Evolutionary conservation across 192 early-diverging fungal genomes (phyloP).

Genomic region (Phycomyces nitens): DNA sequence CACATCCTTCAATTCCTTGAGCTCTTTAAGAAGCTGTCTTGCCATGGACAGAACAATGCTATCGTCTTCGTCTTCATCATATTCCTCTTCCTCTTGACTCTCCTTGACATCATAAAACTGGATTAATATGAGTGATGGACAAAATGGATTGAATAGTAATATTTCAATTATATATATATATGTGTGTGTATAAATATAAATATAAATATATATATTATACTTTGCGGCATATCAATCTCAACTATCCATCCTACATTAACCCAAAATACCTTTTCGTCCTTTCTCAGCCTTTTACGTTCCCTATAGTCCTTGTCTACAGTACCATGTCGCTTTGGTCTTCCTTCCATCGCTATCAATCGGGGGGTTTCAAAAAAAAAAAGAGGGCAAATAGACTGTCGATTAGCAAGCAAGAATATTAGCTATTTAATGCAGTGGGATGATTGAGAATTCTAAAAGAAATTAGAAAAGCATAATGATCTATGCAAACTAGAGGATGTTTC

Average conservation of each 20-base stretch:
- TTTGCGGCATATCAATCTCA: background rate
- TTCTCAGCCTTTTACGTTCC: slow-evolving; percentile 23
- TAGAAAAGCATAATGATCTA: too few relatives aligned
- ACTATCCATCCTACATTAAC: background rate
- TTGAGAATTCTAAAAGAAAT: too few relatives aligned
- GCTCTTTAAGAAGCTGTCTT: slow-evolving; percentile 5
- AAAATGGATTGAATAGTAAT: too few relatives aligned
- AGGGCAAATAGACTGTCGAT: background rate
- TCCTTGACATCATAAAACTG: background rate
- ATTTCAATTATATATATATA: too few relatives aligned
- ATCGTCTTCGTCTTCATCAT: background rate
- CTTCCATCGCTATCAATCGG: slow-evolving; percentile 9
- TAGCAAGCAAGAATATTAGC: too few relatives aligned
- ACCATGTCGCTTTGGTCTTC: slow-evolving; percentile 25
- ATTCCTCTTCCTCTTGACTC: background rate
- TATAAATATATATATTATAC: background rate
- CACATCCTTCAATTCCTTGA: slow-evolving; percentile 14
- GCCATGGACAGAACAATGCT: background rate
- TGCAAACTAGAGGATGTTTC: too few relatives aligned
- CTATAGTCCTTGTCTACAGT: slow-evolving; percentile 21
- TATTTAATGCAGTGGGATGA: too few relatives aligned
- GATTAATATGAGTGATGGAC: too few relatives aligned
- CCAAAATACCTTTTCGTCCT: slow-evolving; percentile 1
- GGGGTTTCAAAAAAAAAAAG: background rate
- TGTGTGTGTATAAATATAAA: too few relatives aligned